Evolutionary conservation across 345 rosid genomes (phyloP).

Genomic region (Brassica juncea): DNA sequence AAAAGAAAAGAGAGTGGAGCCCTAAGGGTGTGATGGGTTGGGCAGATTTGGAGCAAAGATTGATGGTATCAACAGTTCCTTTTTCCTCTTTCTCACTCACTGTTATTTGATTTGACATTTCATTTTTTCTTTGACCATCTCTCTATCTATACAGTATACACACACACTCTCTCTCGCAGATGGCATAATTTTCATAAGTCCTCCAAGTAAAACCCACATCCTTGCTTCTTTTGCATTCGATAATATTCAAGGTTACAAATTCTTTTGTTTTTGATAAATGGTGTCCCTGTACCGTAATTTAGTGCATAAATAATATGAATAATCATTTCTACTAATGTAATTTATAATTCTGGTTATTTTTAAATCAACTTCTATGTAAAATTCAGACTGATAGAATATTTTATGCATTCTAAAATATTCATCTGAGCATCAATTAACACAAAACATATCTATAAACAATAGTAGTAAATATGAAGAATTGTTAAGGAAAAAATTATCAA

Average conservation of each 20-base stretch:
- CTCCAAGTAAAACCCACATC: slow-evolving; percentile 30
- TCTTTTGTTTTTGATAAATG: neutral
- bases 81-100: neutral
- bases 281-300: neutral
- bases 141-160: slow-evolving; percentile 4
- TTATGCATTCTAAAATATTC: neutral
- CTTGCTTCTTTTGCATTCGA: slow-evolving; percentile 26
- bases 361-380: neutral
- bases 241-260: slow-evolving; percentile 5
- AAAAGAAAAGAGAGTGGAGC: slow-evolving; percentile 44
- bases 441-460: neutral
- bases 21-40: slow-evolving; percentile 41
- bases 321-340: neutral
- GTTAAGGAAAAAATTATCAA: neutral
- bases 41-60: slow-evolving; percentile 46
- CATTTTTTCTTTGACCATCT: slow-evolving; percentile 41
- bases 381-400: neutral
- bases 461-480: neutral
- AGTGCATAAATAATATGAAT: neutral
- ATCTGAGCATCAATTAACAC: neutral
- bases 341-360: neutral
- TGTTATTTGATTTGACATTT: slow-evolving; percentile 43
- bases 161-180: slow-evolving; percentile 22
- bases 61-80: slow-evolving; percentile 31
- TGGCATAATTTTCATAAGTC: slow-evolving; percentile 36